Base-by-base conservation (phyloP, 106 monocot species). In the Alisma plantagoaquatica region DNA sequence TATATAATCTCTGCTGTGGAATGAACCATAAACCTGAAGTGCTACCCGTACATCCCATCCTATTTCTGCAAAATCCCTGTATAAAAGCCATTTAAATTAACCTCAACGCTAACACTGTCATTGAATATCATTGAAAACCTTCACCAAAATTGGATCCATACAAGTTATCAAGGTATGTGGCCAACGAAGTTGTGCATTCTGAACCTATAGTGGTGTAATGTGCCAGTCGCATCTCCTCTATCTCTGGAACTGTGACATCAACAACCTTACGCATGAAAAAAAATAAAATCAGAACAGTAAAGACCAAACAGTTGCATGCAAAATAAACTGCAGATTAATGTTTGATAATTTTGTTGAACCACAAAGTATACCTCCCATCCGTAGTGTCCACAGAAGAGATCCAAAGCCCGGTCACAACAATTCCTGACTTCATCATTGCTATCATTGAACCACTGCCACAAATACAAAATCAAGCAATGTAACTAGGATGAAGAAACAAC, bases 181-280 rank as follows among this genome's bases (percentile, higher is more conserved):
- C 70, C 58, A 92, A 71, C 23, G 82, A 82, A 43, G 82, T 65
- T 10, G 76, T 77, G 61, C 78, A 86, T 71, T 92, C 92, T 2
- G 86, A 79, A 43, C 79, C 92, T 54, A 92, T 92, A 22, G 92
- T 92, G 31, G 71, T 29, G 46, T 92, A 92, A 62, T 92, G 92
- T 57, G 86, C 82, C 10, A 92, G 58, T 5, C 92, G 78, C 92
- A 92, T 92, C 58, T 86, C 86, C 72, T 92, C 92, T 56, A 92
- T 77, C 62, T 92, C 92, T 19, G 92, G 92, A 33, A 92, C 55
- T 1, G 82, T 86, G 41, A 86, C 73, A 21, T 82, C 82, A 54
- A 86, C 73, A 41, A 69, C 68, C 92, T 92, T 70, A 61, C 7
- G 53, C 3, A 43, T 56, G 43, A 38, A 0, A 67, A 55, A 21